Evolutionary conservation across 2,329 filamentous ascomycete genomes (phyloP).

Genomic region (Ophiostoma triangulosporum): DNA sequence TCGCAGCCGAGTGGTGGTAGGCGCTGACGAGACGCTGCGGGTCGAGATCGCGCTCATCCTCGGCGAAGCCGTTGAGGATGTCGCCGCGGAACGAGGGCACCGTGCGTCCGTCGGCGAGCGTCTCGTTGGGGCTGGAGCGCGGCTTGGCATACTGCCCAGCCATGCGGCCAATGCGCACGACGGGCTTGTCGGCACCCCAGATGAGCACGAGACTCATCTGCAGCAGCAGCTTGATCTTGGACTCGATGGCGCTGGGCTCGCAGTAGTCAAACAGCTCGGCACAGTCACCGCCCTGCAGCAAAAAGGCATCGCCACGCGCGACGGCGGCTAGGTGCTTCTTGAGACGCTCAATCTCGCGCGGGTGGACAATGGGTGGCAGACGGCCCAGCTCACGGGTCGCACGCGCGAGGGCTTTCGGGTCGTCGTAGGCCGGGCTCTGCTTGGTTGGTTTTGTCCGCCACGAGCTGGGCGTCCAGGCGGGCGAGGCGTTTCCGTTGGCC

Average conservation of each 20-base stretch:
- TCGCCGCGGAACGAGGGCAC: conserved; percentile 89
- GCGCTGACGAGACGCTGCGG: conserved; percentile 75
- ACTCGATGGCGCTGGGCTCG: conserved; percentile 74
- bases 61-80: conserved; percentile 79
- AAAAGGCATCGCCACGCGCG: conserved; percentile 77
- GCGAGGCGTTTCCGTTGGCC: conserved; percentile 7
- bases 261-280: conserved; percentile 98
- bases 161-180: conserved; percentile 90
- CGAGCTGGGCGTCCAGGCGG: conserved; percentile 45
- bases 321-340: conserved; percentile 72
- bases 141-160: conserved; percentile 97
- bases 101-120: conserved; percentile 57
- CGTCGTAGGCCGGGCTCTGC: conserved; percentile 58
- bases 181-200: conserved; percentile 68
- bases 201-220: conserved; percentile 96
- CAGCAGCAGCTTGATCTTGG: conserved; percentile 89
- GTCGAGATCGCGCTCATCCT: conserved; percentile 65
- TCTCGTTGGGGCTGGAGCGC: conserved; percentile 73
- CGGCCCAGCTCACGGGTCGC: conserved; percentile 51
- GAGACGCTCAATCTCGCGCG: conserved; percentile 66
- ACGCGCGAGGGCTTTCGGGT: conserved; percentile 42
- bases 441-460: conserved; percentile 72
- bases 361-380: conserved; percentile 67
- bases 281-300: conserved; percentile 93
- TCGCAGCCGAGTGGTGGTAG: conserved; percentile 92